Evolutionary conservation across 345 rosid species (phyloP).

Genomic region (Eucalyptus coolabah): DNA sequence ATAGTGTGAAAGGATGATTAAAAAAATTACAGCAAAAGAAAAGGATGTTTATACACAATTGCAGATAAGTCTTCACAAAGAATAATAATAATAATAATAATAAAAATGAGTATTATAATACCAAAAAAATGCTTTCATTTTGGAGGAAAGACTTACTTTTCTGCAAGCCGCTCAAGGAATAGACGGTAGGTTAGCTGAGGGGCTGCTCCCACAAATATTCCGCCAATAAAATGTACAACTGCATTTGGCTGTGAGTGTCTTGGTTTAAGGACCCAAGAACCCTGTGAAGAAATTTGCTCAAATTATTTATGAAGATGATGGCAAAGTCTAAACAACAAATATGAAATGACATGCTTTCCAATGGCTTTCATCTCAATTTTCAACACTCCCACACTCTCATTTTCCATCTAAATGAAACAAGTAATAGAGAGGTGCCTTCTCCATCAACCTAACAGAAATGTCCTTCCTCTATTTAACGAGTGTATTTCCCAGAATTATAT

Average conservation of each 20-base stretch:
- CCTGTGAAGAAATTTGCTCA: constrained; percentile 27
- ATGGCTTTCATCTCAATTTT: not conserved
- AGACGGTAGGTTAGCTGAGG: constrained; percentile 92
- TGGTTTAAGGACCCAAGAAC: constrained; percentile 95
- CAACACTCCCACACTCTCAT: not conserved
- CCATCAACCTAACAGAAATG: not conserved
- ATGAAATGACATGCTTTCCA: not conserved
- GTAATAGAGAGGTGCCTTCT: not conserved
- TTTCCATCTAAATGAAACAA: not conserved
- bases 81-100: not conserved
- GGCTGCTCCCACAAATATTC: constrained; percentile 98
- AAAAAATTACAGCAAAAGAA: not conserved
- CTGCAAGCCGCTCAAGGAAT: constrained; percentile 90
- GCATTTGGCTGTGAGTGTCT: constrained; percentile 46
- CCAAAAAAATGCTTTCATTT: not conserved
- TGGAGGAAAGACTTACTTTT: constrained; percentile 40
- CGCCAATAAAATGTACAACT: constrained; percentile 88
- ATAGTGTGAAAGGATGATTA: not conserved
- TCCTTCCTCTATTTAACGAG: not conserved
- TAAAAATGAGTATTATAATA: not conserved
- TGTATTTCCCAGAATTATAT: not conserved
- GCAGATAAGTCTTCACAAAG: not conserved
- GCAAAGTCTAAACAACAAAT: not conserved
- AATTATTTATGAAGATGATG: not conserved
- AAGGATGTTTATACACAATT: not conserved